A percentile compares a stretch with the other conserved stretches of the same genome.
Evolutionary conservation across 371 early-diverging fungal genomes (phyloP).

Genomic region (Mortierella sp.): DNA sequence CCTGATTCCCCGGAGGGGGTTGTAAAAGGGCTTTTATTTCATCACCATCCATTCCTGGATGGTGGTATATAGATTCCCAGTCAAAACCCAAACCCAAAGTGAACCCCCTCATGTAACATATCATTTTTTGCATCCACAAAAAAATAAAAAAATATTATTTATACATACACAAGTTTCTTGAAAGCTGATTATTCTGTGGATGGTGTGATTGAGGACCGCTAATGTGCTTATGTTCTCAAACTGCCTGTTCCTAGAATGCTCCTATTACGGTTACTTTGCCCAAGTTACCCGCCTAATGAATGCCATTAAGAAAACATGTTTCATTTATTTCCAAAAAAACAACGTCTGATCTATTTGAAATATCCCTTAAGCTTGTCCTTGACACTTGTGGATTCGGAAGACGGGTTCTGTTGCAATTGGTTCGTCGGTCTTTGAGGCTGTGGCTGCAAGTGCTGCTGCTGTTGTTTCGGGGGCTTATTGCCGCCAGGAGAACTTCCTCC

Average conservation of each 20-base stretch:
- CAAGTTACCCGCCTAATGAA: too few relatives aligned
- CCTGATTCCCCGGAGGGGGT: background rate
- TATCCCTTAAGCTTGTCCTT: constrained; percentile 48
- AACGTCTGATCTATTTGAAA: constrained; percentile 15
- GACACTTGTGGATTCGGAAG: constrained; percentile 24
- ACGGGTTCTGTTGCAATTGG: constrained; percentile 26
- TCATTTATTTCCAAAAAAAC: background rate
- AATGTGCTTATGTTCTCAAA: too few relatives aligned
- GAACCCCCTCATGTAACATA: constrained; percentile 12
- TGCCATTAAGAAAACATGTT: too few relatives aligned
- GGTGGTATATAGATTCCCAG: background rate
- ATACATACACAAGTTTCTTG: background rate
- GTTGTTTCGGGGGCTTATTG: constrained; percentile 19
- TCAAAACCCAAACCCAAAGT: background rate
- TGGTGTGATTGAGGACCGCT: too few relatives aligned
- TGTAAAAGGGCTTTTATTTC: background rate
- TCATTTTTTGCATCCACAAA: constrained; percentile 16
- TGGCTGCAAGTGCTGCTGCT: constrained; percentile 18
- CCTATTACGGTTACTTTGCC: too few relatives aligned
- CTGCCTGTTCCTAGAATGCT: too few relatives aligned
- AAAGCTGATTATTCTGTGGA: too few relatives aligned
- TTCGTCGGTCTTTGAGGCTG: constrained; percentile 24
- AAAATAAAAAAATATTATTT: background rate
- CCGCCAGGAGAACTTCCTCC: constrained; percentile 3
- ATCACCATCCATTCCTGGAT: background rate